Evolutionary conservation across 106 monocot species (phyloP).

Genomic region (Acanthochlamys bracteata): DNA sequence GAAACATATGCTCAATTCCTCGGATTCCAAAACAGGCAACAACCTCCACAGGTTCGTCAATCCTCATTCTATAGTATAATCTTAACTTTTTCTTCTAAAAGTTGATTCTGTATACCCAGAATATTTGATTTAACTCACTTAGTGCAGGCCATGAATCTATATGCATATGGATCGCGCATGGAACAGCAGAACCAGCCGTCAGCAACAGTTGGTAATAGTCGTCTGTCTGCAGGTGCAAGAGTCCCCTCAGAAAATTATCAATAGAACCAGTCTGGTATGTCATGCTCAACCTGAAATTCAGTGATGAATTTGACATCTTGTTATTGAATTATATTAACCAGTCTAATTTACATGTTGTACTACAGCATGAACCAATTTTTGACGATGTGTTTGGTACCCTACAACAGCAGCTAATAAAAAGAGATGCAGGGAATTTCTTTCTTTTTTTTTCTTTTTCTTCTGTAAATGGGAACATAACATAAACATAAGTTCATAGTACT

Average conservation of each 20-base stretch:
- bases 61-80: background rate
- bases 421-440: background rate
- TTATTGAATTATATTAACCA: background rate
- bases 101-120: too few relatives aligned
- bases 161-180: constrained; percentile 32
- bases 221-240: constrained; percentile 13
- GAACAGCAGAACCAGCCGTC: constrained; percentile 36
- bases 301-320: background rate
- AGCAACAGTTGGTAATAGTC: constrained; percentile 8
- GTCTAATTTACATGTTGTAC: background rate
- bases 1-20: constrained; percentile 30
- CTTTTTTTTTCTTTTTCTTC: too few relatives aligned
- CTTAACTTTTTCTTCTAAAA: background rate
- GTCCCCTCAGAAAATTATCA: constrained; percentile 15
- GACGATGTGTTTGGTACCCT: background rate
- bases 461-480: too few relatives aligned
- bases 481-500: background rate
- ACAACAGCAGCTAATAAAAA: background rate
- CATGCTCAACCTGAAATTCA: background rate
- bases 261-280: background rate
- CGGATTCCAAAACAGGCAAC: constrained; percentile 48
- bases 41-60: constrained; percentile 24
- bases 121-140: background rate
- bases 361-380: background rate
- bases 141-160: constrained; percentile 45